Evolutionary conservation across 139 green algal species (phyloP), one percentile per base, ranked within the genome.

Genomic region (Volvox reticuliferus): DNA sequence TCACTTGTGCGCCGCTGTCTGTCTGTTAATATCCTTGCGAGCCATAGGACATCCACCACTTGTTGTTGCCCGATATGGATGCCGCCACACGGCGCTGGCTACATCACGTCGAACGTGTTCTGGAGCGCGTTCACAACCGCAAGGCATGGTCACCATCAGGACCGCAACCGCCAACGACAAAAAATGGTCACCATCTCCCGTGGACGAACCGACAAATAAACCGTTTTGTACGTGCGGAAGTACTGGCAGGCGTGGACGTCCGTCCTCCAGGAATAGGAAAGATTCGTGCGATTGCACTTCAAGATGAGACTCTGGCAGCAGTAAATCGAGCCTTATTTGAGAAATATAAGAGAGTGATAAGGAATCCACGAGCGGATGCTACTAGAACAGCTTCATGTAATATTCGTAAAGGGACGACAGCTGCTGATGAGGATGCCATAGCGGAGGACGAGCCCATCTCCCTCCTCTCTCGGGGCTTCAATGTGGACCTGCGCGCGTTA

Each of bases 141-240:
- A 5, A 9, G 9, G 5, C 44, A 55, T 55, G 5, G 9, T 55
- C 44, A 55, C 44, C 44, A 55, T 9, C 63, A 63, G 32, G 76
- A 63, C 82, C 63, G 63, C 63, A 36, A 32, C 28, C 82, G 14
- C 82, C 63, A 35, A 33, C n/a, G n/a, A n/a, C n/a, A n/a, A n/a
- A n/a, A n/a, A n/a, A n/a, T n/a, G n/a, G n/a, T n/a, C n/a, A n/a
- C 9, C 9, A 55, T 9, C 61, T 35, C 61, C 82, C 62, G 20
- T 26, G 32, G 21, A 88, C 82, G 32, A 88, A 88, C 62, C 82
- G 62, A 63, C 82, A 88, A 61, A 33, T 88, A 20, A 73, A 73
- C 18, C 62, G 82, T 3, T 18, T 88, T 1, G 63, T 88, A 30
- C 82, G 82, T 6, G 9, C 61, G 63, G 20, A 35, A 1, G 32